phyloP scores from a whole-genome alignment of 495 filamentous ascomycete species.

The Podospora comata region DNA sequence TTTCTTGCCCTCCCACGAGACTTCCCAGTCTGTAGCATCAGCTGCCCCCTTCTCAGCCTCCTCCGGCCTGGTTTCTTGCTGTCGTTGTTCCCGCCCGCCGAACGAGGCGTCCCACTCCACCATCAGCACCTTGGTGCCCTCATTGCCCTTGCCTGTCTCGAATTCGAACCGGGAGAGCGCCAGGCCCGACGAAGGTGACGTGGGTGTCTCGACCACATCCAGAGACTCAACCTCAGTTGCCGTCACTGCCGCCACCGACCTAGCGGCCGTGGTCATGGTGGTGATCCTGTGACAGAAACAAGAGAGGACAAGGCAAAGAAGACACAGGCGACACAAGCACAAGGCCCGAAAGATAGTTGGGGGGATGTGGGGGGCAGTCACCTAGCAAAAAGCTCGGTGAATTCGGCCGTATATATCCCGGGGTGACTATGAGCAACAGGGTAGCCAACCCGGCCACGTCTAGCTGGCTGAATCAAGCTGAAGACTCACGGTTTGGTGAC shows the following conservation, averaged over 20 bases:
- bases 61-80: not conserved
- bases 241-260: slow-evolving; percentile 16
- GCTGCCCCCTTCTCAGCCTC: not conserved
- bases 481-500: not conserved
- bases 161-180: slow-evolving; percentile 83
- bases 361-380: not conserved
- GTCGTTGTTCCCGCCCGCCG: not conserved
- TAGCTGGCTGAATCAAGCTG: not conserved
- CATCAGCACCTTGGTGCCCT: slow-evolving; percentile 83
- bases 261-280: slow-evolving; percentile 23
- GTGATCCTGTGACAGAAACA: not conserved
- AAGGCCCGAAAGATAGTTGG: not conserved
- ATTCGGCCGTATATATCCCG: slow-evolving; percentile 1
- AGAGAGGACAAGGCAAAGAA: not conserved
- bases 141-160: slow-evolving; percentile 69
- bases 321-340: not conserved
- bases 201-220: slow-evolving; percentile 39
- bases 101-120: slow-evolving; percentile 73
- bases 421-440: not conserved
- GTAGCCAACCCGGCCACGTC: not conserved
- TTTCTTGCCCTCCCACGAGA: slow-evolving; percentile 73
- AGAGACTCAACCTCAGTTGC: slow-evolving; percentile 19
- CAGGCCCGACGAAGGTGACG: slow-evolving; percentile 39
- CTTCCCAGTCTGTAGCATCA: slow-evolving; percentile 57
- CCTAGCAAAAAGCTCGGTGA: not conserved